Evolutionary conservation across 1,284 basidiomycete genomes (phyloP).

Genomic region (Sutorius eximius): DNA sequence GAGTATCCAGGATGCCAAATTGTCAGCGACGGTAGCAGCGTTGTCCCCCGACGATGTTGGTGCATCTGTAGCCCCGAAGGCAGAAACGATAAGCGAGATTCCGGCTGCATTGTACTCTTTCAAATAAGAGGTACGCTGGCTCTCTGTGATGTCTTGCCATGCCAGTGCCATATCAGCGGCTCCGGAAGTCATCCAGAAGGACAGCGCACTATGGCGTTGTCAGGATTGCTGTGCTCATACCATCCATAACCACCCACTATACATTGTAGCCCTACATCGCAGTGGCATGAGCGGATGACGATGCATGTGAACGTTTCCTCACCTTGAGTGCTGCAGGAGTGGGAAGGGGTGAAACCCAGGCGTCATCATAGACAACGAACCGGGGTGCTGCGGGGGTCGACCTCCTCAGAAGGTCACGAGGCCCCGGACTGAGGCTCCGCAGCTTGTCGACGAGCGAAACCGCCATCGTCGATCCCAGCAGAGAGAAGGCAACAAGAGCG

Average conservation of each 20-base stretch:
- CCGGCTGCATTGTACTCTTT: constrained; percentile 44
- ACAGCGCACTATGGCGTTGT: constrained; percentile 36
- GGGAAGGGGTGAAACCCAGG: constrained; percentile 39
- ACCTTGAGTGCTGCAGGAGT: constrained; percentile 5
- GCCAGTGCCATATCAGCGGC: constrained; percentile 45
- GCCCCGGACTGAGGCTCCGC: constrained; percentile 1
- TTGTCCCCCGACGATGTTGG: constrained; percentile 45
- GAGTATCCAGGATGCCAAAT: constrained; percentile 48
- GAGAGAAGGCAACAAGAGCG: not conserved
- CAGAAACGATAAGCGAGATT: constrained; percentile 49
- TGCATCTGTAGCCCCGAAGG: constrained; percentile 50
- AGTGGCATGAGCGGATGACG: not conserved
- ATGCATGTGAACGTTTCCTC: constrained; percentile 30
- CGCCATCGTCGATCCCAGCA: not conserved
- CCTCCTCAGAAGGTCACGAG: constrained; percentile 14
- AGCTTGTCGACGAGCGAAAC: constrained; percentile 10
- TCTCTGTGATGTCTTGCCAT: constrained; percentile 39
- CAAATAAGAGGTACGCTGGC: constrained; percentile 31
- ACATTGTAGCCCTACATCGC: constrained; percentile 45
- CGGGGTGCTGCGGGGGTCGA: constrained; percentile 34
- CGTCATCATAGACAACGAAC: constrained; percentile 46
- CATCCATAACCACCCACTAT: constrained; percentile 35
- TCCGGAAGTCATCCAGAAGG: constrained; percentile 45
- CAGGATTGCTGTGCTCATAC: not conserved
- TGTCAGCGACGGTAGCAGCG: constrained; percentile 41